phyloP scores from a whole-genome alignment of 179 eudicot genomes.

The Silene coronaria region DNA sequence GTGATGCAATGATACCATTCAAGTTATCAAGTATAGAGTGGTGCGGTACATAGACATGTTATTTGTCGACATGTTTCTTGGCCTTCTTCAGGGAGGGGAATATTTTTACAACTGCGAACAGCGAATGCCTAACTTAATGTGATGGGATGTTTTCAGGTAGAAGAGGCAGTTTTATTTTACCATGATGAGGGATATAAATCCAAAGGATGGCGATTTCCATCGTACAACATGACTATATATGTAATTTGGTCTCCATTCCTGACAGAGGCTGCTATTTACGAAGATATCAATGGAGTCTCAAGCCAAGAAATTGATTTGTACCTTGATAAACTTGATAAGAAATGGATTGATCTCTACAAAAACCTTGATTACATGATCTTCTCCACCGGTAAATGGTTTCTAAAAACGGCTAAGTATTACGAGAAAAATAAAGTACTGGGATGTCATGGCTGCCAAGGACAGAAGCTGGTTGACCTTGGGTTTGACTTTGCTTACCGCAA shows the following conservation, averaged over 20 bases:
- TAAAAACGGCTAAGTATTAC: constrained; percentile 54
- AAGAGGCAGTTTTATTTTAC: constrained; percentile 52
- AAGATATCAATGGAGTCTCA: constrained; percentile 60
- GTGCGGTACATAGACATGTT: too few relatives aligned
- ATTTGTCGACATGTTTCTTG: too few relatives aligned
- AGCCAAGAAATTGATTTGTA: constrained; percentile 50
- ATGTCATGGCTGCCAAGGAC: constrained; percentile 57
- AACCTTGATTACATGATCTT: constrained; percentile 58
- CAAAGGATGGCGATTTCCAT: constrained; percentile 62
- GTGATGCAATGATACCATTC: too few relatives aligned
- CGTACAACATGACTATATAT: constrained; percentile 55
- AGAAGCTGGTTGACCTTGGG: constrained; percentile 49
- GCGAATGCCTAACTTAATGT: not conserved
- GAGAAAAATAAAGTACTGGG: constrained; percentile 53
- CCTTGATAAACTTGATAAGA: constrained; percentile 59
- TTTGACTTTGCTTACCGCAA: constrained; percentile 60
- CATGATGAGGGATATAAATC: constrained; percentile 55
- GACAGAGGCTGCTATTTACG: constrained; percentile 56
- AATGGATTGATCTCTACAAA: constrained; percentile 48
- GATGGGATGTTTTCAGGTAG: constrained; percentile 45
- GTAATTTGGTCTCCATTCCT: constrained; percentile 81
- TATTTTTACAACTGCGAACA: not conserved
- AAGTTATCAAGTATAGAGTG: too few relatives aligned
- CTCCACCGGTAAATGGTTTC: constrained; percentile 80
- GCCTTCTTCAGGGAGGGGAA: not conserved